These are phyloP conservation scores for Candida loeiensis DNA, from an alignment of 805 yeast genomes.

Conservation along the genomic window DNA sequence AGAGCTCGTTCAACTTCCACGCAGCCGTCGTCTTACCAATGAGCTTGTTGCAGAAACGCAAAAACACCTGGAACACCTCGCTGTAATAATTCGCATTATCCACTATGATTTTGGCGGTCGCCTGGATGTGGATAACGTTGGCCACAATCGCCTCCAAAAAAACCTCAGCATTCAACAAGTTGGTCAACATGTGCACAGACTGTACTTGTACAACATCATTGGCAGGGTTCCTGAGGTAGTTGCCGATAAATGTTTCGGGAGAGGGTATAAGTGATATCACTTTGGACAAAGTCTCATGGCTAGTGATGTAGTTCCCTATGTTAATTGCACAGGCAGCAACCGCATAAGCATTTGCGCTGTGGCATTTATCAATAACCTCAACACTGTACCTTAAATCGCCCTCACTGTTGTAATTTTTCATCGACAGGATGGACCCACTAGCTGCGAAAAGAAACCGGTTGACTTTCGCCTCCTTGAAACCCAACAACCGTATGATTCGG, in stretches of 20 bases:
- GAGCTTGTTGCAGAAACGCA: constrained; percentile 28
- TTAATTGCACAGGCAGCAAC: constrained; percentile 29
- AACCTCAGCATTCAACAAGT: constrained; percentile 19
- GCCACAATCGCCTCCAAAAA: constrained; percentile 9
- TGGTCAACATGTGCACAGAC: constrained; percentile 32
- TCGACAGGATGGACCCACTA: constrained; percentile 33
- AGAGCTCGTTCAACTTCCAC: constrained; percentile 13
- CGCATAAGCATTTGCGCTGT: constrained; percentile 19
- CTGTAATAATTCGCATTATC: constrained; percentile 35
- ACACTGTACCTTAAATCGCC: constrained; percentile 20
- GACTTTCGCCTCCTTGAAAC: background rate
- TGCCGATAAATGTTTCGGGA: constrained; percentile 16
- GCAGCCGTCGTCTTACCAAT: constrained; percentile 1
- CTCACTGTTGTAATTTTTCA: constrained; percentile 23
- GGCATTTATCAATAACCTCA: background rate
- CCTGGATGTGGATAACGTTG: constrained; percentile 10
- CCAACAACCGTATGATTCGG: constrained; percentile 5
- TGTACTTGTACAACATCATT: constrained; percentile 38
- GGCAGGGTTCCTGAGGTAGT: constrained; percentile 19
- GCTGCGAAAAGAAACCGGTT: constrained; percentile 25
- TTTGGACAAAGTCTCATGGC: constrained; percentile 15
- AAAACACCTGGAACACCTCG: constrained; percentile 26
- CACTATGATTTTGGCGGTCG: constrained; percentile 25
- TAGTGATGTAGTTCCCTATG: constrained; percentile 34
- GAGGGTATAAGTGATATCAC: constrained; percentile 10